A percentile compares a stretch with the other conserved stretches of the same genome.
Evolutionary conservation across 2,329 filamentous ascomycete species (phyloP).

Genomic region (Chaetothyriales sp.): DNA sequence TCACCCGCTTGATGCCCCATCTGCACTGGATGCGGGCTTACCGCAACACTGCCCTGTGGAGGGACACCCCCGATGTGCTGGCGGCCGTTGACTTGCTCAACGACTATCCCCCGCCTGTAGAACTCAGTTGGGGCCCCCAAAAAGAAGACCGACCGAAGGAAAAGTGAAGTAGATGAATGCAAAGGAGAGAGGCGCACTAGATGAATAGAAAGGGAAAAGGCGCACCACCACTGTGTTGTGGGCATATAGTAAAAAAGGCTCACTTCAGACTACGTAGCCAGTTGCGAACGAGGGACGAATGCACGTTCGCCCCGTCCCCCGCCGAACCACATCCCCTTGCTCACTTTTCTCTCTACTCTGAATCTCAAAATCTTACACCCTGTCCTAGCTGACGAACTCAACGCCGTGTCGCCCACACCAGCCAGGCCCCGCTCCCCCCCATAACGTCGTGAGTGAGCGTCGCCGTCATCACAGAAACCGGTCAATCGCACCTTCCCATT

Average conservation of each 20-base stretch:
- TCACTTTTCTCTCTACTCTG: not conserved
- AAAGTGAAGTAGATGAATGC: no score
- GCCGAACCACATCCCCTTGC: no score
- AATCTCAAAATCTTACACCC: not conserved
- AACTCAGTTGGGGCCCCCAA: not conserved
- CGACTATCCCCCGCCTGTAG: not conserved
- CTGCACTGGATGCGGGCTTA: not conserved
- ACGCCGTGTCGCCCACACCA: not conserved
- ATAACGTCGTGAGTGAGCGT: not conserved
- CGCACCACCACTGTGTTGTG: no score
- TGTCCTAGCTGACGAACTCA: not conserved
- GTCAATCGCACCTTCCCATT: not conserved
- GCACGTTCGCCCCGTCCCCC: no score
- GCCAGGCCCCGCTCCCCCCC: not conserved
- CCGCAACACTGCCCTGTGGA: not conserved
- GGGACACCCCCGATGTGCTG: not conserved
- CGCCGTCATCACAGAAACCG: not conserved
- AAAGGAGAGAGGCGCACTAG: no score
- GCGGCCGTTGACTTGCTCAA: not conserved
- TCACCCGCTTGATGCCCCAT: not conserved
- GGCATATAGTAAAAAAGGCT: no score
- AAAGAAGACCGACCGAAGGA: not conserved
- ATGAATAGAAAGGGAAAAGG: no score
- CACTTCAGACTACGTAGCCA: no score
- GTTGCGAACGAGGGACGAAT: no score